These are phyloP conservation scores for Colletotrichum sp. DNA, from an alignment of 2,329 filamentous ascomycete genomes.

Conservation along the genomic window DNA sequence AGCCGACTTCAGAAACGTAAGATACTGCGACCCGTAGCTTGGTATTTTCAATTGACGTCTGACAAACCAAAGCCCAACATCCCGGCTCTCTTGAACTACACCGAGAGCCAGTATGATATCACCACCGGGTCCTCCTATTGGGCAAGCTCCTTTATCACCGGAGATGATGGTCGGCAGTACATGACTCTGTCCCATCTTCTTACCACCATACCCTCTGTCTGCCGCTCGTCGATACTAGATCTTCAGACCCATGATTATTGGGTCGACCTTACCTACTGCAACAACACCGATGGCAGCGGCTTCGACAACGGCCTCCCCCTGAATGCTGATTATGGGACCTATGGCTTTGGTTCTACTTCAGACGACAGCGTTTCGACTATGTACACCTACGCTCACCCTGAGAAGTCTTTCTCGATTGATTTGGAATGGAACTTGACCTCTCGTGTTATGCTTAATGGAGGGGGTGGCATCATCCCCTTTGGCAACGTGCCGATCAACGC, in stretches of 20 bases:
- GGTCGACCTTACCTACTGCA: background rate
- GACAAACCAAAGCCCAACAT: background rate
- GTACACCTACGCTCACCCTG: background rate
- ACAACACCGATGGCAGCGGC: background rate
- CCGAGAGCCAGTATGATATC: background rate
- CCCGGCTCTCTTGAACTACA: background rate
- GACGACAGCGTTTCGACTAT: background rate
- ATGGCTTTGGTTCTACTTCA: background rate
- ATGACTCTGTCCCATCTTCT: background rate
- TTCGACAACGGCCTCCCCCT: background rate
- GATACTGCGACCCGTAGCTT: background rate
- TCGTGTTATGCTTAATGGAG: background rate
- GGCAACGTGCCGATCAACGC: background rate
- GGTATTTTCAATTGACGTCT: background rate
- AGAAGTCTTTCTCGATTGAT: background rate
- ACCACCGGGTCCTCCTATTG: background rate
- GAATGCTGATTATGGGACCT: background rate
- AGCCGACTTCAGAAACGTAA: background rate
- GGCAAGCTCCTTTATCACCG: background rate
- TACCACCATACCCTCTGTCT: background rate
- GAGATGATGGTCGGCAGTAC: background rate
- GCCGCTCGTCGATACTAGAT: background rate
- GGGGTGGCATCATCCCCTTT: background rate
- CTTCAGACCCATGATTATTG: background rate
- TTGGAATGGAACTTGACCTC: background rate